Evolutionary conservation across 805 yeast genomes (phyloP), one percentile per base, ranked within the genome.

Genomic region (Candida argentea): DNA sequence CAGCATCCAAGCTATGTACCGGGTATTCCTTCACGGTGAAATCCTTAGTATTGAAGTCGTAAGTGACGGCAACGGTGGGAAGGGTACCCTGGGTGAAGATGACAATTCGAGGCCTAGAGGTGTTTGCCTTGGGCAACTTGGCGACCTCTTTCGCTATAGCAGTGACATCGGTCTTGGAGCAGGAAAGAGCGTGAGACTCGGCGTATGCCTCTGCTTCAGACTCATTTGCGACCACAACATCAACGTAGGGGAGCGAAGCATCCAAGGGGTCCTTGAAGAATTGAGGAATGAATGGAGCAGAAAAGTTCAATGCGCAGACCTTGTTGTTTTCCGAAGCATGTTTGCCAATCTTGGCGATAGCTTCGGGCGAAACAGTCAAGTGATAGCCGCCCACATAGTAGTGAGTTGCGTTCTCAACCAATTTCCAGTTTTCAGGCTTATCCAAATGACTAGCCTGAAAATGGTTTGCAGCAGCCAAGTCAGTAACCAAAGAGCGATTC

Each of bases 361-460:
- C 96, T 35, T 79, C 94, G 40, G 95, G 95, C 41, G 94, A 83
- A 33, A 91, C 99, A 33, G 99, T 91, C 62, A 91, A 71, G 61
- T 91, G 99, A 84, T 77, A 91, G n/a, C 99, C 99, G 48, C 97
- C 98, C 51, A 91, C 81, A 72, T 91, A 91, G 69, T 64, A 91
- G 47, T 66, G 69, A 55, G 76, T 67, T 36, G 89, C 97, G 28
- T 63, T 66, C 60, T 84, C 86, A 37, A 91, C 94, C 34, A 66
- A 61, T 39, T 62, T 63, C 95, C 96, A 87, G 70, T 87, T 84
- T 60, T 80, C 93, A 40, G 93, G 83, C 50, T 72, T 72, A 51
- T 83, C 76, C 52, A 91, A 71, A 59, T 91, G 97, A 34, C 73
- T 73, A 28, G 89, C 78, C 50, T 80, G 81, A 77, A 86, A 91